Base-by-base conservation (phyloP, 495 filamentous ascomycete species). In the Penicillium soppii region DNA sequence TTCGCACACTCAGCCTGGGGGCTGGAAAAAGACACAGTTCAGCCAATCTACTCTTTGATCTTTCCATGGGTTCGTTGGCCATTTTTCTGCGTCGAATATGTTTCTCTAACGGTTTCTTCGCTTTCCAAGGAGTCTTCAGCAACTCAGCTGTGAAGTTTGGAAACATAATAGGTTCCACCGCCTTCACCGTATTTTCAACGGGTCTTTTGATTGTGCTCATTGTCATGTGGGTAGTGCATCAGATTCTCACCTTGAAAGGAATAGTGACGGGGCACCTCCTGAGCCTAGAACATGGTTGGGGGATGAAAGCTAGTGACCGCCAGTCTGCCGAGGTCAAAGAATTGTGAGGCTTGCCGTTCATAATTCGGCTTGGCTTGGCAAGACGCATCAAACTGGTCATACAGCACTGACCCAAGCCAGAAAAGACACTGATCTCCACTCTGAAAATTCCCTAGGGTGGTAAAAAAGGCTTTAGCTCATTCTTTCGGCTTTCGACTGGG, bases 101-200 rank as follows among this genome's bases (percentile, higher is more conserved):
- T 8, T 16, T 33, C 16, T 43, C 47, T 22, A 49, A 32, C 38
- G 17, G 21, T n/a, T 20, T 15, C 12, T n/a, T 36, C 15, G 13
- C 25, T 12, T 25, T 41, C 13, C 32, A 66, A 61, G 65, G 65
- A 13, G 65, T 67, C 4, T 69, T 67, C 33, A 65, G 65, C 8
- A 70, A 70, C 29, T 50, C 56, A 4, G 63, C 67, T 1, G 59
- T 69, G 8, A 41, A 63, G 21, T 54, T 70, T 12, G 65, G 61
- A 12, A 60, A 50, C 19, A 37, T 65, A 16, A 67, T 70, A 66
- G 47, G 63, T 21, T 63, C 62, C 6, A 53, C 57, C 2, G 60
- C 65, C 15, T 67, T 67, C 37, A 23, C 48, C 7, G 65, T 70
- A 1, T 56, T 65, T 48, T 70, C 63, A 7, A 69, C 61, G 4